phyloP scores from a whole-genome alignment of 257 asterid species.

The Plantago major region DNA sequence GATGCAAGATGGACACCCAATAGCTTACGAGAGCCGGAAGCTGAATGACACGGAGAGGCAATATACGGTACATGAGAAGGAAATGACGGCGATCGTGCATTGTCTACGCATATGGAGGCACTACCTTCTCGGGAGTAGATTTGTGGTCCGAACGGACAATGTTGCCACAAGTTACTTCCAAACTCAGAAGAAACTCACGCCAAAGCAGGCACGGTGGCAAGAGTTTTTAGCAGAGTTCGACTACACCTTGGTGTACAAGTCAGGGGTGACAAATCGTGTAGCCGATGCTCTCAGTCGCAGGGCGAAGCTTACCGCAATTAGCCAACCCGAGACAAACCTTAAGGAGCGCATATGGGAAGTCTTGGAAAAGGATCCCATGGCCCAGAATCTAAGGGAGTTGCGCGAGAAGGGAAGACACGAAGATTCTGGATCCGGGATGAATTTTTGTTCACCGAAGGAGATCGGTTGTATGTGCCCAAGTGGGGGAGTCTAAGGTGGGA shows the following conservation, averaged over 20 bases:
- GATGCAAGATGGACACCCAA: background rate
- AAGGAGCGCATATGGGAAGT: background rate
- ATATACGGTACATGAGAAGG: background rate
- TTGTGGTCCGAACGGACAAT: background rate
- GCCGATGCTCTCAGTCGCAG: background rate
- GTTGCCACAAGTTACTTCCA: slow-evolving; percentile 2
- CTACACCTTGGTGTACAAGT: background rate
- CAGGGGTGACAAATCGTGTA: background rate
- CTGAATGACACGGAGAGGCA: background rate
- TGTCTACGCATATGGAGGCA: background rate
- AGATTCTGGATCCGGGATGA: background rate
- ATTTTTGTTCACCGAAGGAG: background rate
- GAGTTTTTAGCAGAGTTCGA: background rate
- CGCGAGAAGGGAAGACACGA: background rate
- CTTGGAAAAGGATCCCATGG: background rate
- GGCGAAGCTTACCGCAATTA: background rate
- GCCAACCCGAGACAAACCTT: too few relatives aligned
- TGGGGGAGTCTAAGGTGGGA: background rate
- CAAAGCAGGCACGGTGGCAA: background rate
- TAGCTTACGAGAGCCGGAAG: background rate
- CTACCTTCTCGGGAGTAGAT: slow-evolving; percentile 1
- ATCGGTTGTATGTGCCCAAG: background rate
- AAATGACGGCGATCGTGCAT: too few relatives aligned
- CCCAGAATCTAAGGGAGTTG: background rate
- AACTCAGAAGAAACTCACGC: background rate